Percentiles rank a stretch among this genome's conserved stretches.
phyloP scores from a whole-genome alignment of 176 grass and related monocot genomes.

The Phoenix roebelenii region DNA sequence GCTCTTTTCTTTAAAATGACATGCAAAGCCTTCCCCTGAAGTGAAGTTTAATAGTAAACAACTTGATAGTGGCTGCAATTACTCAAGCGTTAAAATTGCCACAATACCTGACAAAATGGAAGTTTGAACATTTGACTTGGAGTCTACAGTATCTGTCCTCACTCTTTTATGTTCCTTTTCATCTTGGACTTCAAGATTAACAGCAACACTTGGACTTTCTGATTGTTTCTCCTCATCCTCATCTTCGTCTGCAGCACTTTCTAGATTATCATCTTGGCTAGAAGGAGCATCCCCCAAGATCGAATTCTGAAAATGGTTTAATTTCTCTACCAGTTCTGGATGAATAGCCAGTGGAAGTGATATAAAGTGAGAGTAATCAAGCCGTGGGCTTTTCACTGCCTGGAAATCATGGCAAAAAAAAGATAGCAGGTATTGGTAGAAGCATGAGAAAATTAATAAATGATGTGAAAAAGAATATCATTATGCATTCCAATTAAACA shows the following conservation, averaged over 20 bases:
- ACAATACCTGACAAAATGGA: conserved; percentile 20
- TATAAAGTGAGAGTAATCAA: conserved; percentile 85
- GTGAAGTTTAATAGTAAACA: no score
- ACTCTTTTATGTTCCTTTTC: conserved; percentile 28
- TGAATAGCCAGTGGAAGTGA: conserved; percentile 89
- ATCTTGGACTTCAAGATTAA: conserved; percentile 35
- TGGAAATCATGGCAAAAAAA: conserved; percentile 14
- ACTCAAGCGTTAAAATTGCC: not conserved
- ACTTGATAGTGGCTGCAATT: not conserved
- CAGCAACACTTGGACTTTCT: conserved; percentile 20
- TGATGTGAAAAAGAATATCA: no score
- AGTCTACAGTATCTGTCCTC: conserved; percentile 26
- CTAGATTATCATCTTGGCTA: conserved; percentile 29
- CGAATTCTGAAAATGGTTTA: conserved; percentile 57
- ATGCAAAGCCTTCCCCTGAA: no score
- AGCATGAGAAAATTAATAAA: no score
- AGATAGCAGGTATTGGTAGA: no score
- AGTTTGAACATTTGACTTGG: conserved; percentile 22
- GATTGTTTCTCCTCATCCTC: conserved; percentile 27
- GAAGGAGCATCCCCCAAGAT: conserved; percentile 39
- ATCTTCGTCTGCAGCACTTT: conserved; percentile 35
- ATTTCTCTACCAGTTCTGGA: conserved; percentile 53
- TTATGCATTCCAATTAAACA: no score
- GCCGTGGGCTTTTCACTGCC: conserved; percentile 65
- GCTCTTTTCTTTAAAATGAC: no score